Evolutionary conservation across 2,329 filamentous ascomycete species (phyloP).

Genomic region (Fusarium bulbicola): DNA sequence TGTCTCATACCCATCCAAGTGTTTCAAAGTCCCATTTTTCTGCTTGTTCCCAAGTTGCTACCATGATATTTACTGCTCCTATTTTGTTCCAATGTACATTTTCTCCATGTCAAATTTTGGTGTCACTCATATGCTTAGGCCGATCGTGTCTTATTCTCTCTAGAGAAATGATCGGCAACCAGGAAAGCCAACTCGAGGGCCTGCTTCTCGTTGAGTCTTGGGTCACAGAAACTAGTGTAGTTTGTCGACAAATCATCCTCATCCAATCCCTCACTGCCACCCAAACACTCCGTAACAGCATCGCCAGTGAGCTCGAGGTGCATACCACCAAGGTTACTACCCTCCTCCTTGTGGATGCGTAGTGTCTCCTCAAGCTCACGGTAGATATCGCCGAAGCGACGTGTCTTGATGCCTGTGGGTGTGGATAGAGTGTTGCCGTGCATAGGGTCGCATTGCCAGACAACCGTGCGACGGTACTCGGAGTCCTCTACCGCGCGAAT

Average conservation of each 20-base stretch:
- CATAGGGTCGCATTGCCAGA: conserved; percentile 99
- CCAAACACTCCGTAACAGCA: conserved; percentile 94
- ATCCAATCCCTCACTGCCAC: conserved; percentile 84
- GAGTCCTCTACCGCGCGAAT: conserved; percentile 89
- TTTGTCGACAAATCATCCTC: conserved; percentile 90
- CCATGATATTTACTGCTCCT: background rate
- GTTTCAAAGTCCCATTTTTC: background rate
- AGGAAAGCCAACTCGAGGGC: conserved; percentile 94
- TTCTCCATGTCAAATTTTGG: background rate
- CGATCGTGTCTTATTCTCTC: conserved; percentile 40
- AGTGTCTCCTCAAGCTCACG: conserved; percentile 85
- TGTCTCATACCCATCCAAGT: background rate
- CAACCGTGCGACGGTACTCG: conserved; percentile 72
- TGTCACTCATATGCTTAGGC: background rate
- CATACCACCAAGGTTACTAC: conserved; percentile 90
- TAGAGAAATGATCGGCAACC: conserved; percentile 80
- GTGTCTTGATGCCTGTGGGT: conserved; percentile 84
- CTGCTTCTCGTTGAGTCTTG: conserved; percentile 96
- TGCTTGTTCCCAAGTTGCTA: background rate
- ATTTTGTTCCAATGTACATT: background rate
- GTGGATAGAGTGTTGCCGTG: conserved; percentile 83
- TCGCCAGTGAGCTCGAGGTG: conserved; percentile 96
- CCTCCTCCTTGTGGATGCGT: conserved; percentile 82
- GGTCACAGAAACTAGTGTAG: conserved; percentile 97
- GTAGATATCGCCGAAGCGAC: conserved; percentile 90